Evolutionary conservation across 179 eudicot species (phyloP).

Genomic region (Drosera spatulata): DNA sequence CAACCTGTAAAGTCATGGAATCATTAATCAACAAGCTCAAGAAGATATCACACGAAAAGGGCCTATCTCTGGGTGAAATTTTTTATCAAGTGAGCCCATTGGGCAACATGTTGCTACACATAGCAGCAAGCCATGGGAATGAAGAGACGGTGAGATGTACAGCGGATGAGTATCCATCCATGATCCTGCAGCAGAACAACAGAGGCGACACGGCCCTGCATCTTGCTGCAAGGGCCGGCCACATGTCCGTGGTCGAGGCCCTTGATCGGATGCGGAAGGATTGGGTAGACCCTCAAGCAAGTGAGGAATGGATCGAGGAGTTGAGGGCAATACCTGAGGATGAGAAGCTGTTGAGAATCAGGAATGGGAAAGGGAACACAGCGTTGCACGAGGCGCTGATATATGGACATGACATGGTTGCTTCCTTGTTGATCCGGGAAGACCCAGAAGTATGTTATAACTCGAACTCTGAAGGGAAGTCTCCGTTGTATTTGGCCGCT

Average conservation of each 20-base stretch:
- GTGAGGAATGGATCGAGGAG: background rate
- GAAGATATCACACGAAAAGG: background rate
- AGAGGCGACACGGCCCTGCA: conserved; percentile 18
- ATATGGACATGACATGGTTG: background rate
- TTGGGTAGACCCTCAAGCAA: background rate
- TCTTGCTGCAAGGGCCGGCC: conserved; percentile 17
- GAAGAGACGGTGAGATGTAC: conserved; percentile 2
- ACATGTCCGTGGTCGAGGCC: background rate
- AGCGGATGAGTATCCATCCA: background rate
- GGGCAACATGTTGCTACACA: conserved; percentile 18
- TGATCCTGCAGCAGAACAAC: conserved; percentile 7
- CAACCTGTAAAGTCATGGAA: background rate
- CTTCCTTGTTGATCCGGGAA: conserved; percentile 1
- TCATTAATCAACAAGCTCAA: background rate
- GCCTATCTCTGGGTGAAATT: background rate
- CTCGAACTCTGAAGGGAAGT: conserved; percentile 12
- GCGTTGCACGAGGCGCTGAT: conserved; percentile 13
- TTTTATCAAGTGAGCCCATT: conserved; percentile 6
- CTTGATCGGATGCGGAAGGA: background rate
- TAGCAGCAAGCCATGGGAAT: conserved; percentile 9
- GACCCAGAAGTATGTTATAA: conserved; percentile 7
- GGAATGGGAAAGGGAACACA: conserved; percentile 18
- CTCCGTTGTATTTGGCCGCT: conserved; percentile 15
- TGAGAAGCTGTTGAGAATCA: conserved; percentile 1
- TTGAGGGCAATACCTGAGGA: background rate